These are phyloP conservation scores for Musa itinerans DNA, from an alignment of 176 grass and related monocot genomes.

Conservation along the genomic window DNA sequence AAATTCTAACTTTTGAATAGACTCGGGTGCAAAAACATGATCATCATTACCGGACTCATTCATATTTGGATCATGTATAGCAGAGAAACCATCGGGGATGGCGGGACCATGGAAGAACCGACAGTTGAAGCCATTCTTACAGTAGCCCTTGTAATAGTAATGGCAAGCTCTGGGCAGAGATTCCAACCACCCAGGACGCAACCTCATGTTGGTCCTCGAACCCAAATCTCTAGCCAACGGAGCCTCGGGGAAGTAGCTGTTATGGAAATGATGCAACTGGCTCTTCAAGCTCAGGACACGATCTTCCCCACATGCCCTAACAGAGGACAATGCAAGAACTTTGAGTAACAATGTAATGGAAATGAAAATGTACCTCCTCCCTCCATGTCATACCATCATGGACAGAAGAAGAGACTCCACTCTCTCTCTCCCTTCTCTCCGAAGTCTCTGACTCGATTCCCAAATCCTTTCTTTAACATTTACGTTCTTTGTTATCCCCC, in stretches of 20 bases:
- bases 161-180: slow-evolving; percentile 18
- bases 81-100: slow-evolving; percentile 1
- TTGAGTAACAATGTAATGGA: background rate
- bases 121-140: slow-evolving; percentile 45
- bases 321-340: too few species aligned
- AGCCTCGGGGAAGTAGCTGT: background rate
- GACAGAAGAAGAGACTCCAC: background rate
- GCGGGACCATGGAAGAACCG: slow-evolving; percentile 26
- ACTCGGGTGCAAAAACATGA: slow-evolving; percentile 7
- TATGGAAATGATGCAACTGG: background rate
- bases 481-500: too few species aligned
- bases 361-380: background rate
- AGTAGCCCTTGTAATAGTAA: slow-evolving; percentile 35
- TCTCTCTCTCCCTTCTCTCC: too few species aligned
- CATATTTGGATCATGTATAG: slow-evolving; percentile 5
- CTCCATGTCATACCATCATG: slow-evolving; percentile 1
- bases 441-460: too few species aligned
- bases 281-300: background rate
- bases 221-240: background rate
- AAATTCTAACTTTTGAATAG: slow-evolving; percentile 39
- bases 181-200: background rate
- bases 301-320: too few species aligned
- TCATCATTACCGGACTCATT: slow-evolving; percentile 7
- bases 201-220: background rate
- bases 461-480: background rate